phyloP scores from a whole-genome alignment of 345 rosid species.

The Lepidium africanum region DNA sequence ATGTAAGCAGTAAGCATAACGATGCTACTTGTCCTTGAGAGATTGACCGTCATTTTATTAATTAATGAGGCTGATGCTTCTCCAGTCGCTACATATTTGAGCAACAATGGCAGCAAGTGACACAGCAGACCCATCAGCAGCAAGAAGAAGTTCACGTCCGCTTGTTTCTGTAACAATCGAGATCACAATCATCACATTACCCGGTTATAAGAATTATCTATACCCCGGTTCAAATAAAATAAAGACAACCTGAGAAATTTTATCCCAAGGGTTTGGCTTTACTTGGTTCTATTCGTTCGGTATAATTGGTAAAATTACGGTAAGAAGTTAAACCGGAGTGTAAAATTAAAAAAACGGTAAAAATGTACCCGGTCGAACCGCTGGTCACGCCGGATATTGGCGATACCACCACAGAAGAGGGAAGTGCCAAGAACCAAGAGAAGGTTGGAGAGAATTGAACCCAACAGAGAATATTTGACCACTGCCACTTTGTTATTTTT shows the following conservation, averaged over 20 bases:
- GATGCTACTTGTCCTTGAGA: slow-evolving; percentile 81
- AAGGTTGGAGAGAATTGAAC: slow-evolving; percentile 84
- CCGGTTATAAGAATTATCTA: not conserved
- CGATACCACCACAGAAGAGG: slow-evolving; percentile 82
- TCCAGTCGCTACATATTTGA: slow-evolving; percentile 30
- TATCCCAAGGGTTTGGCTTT: not conserved
- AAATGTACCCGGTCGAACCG: slow-evolving; percentile 65
- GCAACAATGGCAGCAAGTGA: slow-evolving; percentile 61
- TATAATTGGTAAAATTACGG: not conserved
- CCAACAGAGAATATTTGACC: slow-evolving; percentile 82
- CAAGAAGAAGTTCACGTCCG: slow-evolving; percentile 69
- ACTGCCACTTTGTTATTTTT: slow-evolving; percentile 48
- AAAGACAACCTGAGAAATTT: not conserved
- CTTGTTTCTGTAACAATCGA: slow-evolving; percentile 55
- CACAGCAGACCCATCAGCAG: slow-evolving; percentile 69
- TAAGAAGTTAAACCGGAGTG: not conserved
- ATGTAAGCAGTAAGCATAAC: slow-evolving; percentile 72
- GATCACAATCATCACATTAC: not conserved
- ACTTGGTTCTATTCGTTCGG: not conserved
- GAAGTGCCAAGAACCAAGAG: slow-evolving; percentile 90
- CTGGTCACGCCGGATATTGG: slow-evolving; percentile 57
- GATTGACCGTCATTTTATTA: slow-evolving; percentile 35
- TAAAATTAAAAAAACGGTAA: not conserved
- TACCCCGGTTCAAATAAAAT: not conserved
- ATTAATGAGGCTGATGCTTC: slow-evolving; percentile 22